phyloP scores from a whole-genome alignment of 2,329 filamentous ascomycete genomes.

The Botrytis deweyae region DNA sequence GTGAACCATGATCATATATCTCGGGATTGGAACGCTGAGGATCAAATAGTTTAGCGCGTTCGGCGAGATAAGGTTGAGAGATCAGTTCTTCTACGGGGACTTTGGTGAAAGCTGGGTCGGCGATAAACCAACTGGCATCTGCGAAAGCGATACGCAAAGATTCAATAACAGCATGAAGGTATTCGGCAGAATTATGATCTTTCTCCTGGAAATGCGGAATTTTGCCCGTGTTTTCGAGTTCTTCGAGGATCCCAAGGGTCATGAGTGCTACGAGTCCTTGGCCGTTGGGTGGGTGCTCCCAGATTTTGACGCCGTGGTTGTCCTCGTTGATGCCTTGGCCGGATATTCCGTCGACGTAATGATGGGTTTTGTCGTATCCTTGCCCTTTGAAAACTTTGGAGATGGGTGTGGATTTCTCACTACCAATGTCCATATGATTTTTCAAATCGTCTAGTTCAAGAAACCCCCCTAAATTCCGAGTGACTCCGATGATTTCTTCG shows the following conservation, averaged over 20 bases:
- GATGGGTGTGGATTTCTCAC: conserved; percentile 81
- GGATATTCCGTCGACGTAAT: conserved; percentile 45
- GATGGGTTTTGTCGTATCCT: conserved; percentile 49
- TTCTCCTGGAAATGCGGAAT: conserved; percentile 67
- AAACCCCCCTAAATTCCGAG: conserved; percentile 72
- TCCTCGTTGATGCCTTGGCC: conserved; percentile 42
- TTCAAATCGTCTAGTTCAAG: conserved; percentile 78
- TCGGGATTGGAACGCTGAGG: conserved; percentile 58
- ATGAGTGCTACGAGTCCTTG: conserved; percentile 95
- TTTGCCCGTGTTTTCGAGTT: conserved; percentile 72
- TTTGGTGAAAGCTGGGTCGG: conserved; percentile 71
- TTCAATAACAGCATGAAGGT: conserved; percentile 86
- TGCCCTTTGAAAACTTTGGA: conserved; percentile 76
- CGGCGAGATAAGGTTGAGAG: conserved; percentile 69
- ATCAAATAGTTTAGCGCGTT: conserved; percentile 61
- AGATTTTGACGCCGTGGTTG: conserved; percentile 70
- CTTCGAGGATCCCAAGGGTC: conserved; percentile 87
- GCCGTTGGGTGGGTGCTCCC: conserved; percentile 96
- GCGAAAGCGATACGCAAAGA: conserved; percentile 85
- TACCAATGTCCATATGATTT: conserved; percentile 70
- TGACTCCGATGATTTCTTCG: conserved; percentile 75
- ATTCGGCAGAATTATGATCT: conserved; percentile 79
- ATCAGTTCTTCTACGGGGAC: conserved; percentile 72
- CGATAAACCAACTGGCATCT: conserved; percentile 86
- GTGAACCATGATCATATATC: conserved; percentile 69